Base-by-base conservation (phyloP, 768 basidiomycete species). In the Kwoniella botswanensis region DNA sequence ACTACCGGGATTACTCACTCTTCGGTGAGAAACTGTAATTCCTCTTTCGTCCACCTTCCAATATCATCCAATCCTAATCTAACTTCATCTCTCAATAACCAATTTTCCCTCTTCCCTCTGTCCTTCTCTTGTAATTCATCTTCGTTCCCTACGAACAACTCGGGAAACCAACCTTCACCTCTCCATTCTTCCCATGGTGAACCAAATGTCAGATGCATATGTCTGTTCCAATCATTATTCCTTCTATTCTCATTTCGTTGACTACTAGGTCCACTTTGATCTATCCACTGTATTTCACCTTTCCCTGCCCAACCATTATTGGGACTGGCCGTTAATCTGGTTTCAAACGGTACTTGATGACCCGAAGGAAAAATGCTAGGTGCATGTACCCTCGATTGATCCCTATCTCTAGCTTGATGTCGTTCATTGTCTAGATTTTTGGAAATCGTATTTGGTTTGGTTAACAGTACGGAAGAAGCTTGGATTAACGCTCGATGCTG, bases 81-180 rank as follows among this genome's bases (percentile, higher is more conserved):
- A 21, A 82, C 78, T n/a, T 78, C 78, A 7, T 71, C 68, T 44
- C 74, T 65, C 43, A 68, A 44, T 42, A 60, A 54, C 63, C 62
- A 60, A 44, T 59, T 64, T 55, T 71, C 70, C 29, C 72, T 71
- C 63, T 65, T 72, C 15, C 64, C 72, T 44, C 52, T 74, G n/a
- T 55, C 60, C 15, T 63, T 50, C 44, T 41, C 67, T 24, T 41
- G 43, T 12, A 53, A 46, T 24, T 54, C 54, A 9, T 66, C 63
- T 13, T 53, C 59, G 6, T 26, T 57, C 18, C 68, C 69, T 24
- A 52, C 53, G 57, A 71, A 79, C 72, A 79, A 79, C 63, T 79
- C 82, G 5, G 74, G 73, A 73, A 76, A 83, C 76, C 77, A 83
- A 12, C 72, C 76, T 54, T 83, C 81, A 2, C 82, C 82, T 65